phyloP scores from a whole-genome alignment of 1,139 yeast species.

The Yamadazyma siamensis region DNA sequence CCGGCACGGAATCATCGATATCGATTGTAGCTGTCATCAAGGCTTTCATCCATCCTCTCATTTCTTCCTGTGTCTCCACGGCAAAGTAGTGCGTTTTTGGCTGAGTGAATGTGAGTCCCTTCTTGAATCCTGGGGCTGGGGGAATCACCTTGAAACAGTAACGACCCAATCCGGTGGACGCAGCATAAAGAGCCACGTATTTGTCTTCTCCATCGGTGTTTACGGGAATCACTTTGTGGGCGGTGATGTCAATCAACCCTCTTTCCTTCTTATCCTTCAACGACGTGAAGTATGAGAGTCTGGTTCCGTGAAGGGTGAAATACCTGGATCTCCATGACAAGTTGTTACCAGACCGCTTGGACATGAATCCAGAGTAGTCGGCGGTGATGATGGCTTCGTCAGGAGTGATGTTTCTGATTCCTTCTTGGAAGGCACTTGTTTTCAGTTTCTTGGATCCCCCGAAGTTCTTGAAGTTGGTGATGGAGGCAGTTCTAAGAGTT shows the following conservation, averaged over 20 bases:
- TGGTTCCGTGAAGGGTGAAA: constrained; percentile 87
- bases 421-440: constrained; percentile 93
- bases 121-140: constrained; percentile 95
- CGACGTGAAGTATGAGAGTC: constrained; percentile 84
- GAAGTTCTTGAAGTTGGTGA: constrained; percentile 42
- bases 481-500: constrained; percentile 41
- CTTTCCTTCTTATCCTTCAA: constrained; percentile 79
- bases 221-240: constrained; percentile 78
- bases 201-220: constrained; percentile 59
- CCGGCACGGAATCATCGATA: constrained; percentile 89
- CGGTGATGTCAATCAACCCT: constrained; percentile 92
- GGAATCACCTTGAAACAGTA: constrained; percentile 91
- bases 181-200: constrained; percentile 81
- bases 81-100: constrained; percentile 96
- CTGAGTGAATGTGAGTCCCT: constrained; percentile 93
- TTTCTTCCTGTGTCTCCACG: constrained; percentile 84
- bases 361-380: constrained; percentile 90
- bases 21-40: constrained; percentile 95
- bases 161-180: constrained; percentile 89
- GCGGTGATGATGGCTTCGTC: constrained; percentile 77
- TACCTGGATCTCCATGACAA: constrained; percentile 92
- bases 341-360: constrained; percentile 76
- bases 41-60: constrained; percentile 95
- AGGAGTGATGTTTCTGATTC: constrained; percentile 74
- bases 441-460: constrained; percentile 52